phyloP scores from a whole-genome alignment of 2,329 filamentous ascomycete species.

The Sclerotinia sclerotiorum region DNA sequence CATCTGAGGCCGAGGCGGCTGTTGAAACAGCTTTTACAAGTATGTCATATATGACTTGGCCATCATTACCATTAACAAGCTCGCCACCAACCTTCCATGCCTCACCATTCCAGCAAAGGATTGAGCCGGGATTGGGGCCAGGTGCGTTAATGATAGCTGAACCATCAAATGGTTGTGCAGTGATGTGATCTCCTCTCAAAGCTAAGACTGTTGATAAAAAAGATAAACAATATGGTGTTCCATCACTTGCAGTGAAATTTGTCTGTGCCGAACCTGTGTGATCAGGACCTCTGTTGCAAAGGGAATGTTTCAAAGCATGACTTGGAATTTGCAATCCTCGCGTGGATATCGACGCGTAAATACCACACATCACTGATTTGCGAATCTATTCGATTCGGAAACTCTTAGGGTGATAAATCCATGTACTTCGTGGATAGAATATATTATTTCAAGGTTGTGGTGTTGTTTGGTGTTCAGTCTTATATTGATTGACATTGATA shows the following conservation, averaged over 20 bases:
- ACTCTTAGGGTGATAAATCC: neutral
- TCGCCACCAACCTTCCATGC: conserved; percentile 73
- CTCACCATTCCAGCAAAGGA: conserved; percentile 97
- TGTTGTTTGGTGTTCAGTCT: conserved; percentile 4
- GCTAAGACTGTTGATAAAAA: conserved; percentile 88
- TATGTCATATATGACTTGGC: conserved; percentile 62
- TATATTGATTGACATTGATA: neutral
- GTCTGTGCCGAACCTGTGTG: conserved; percentile 50
- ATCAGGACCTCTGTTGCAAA: conserved; percentile 61
- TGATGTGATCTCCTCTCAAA: conserved; percentile 72
- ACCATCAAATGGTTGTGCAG: conserved; percentile 71
- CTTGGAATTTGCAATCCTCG: conserved; percentile 38
- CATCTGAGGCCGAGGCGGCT: conserved; percentile 27
- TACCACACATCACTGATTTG: conserved; percentile 56
- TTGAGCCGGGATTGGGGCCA: conserved; percentile 50
- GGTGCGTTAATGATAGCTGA: neutral
- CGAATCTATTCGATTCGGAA: neutral
- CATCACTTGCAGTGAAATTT: conserved; percentile 36
- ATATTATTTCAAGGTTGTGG: neutral
- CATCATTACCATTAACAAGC: conserved; percentile 73
- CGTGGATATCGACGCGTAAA: conserved; percentile 53
- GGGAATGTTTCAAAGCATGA: conserved; percentile 45
- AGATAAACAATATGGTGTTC: conserved; percentile 47
- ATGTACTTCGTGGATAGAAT: conserved; percentile 1
- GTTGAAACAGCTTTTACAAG: conserved; percentile 47